Base-by-base conservation (phyloP, 2,329 filamentous ascomycete species). In the Shiraia bambusicola region DNA sequence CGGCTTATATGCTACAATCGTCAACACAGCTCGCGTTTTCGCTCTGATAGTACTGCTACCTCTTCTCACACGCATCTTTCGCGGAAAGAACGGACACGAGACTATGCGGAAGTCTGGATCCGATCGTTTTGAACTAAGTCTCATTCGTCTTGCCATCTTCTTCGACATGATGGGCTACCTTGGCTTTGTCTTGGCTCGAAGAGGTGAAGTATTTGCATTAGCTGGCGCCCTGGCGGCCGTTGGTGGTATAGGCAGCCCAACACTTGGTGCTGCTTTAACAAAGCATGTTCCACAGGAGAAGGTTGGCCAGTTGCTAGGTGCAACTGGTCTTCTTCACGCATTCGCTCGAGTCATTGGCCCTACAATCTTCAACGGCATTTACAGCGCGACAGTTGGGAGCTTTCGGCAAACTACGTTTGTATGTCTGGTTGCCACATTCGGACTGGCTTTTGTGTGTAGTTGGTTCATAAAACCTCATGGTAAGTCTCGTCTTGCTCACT, bases 401-500 rank as follows among this genome's bases (percentile, higher is more conserved):
- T 92, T 87, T 52, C 83, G 88, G 0, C 88, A 93, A 67, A 83
- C 88, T 1, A 84, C 95, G 1, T 96, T 96, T 65, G 80, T 94
- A 7, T 80, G 87, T 35, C 69, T 97, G 31, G 73, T 79, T 1
- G 69, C 71, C 6, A 74, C 87, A 0, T 95, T 95, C 63, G 78
- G 72, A 1, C 16, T 83, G 7, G 83, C 83, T 0, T 77, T 92
- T 22, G 37, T 83, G 2, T 76, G 82, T 39, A 87, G 82, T 58
- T 85, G 84, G 66, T 79, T 90, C 39, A 75, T 97, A 17, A 79
- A 74, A 58, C 85, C 90, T 3, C 76, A 87, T 73, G 76, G 90
- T 94, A 73, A 72, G 86, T 79, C 10, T 16, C 16, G n/a, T n/a
- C n/a, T n/a, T n/a, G n/a, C n/a, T n/a, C n/a, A n/a, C n/a, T 12